Conservation (phyloP, 2,329 filamentous ascomycete species). For the Sclerotinia glacialis region DNA sequence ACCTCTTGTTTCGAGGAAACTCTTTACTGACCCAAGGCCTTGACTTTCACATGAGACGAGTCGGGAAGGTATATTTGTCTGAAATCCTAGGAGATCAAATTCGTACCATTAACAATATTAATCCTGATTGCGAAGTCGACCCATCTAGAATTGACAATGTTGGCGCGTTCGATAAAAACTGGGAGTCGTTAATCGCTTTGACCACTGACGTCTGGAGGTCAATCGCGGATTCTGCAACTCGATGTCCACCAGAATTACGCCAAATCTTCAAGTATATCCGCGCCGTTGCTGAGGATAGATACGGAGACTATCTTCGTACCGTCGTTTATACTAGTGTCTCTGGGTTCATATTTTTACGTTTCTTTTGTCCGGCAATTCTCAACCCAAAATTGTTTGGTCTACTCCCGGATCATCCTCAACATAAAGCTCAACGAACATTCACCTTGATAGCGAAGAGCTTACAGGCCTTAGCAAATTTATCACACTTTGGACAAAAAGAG, state of each 20-base stretch:
- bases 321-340: conserved; percentile 93
- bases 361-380: conserved; percentile 93
- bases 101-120: conserved; percentile 82
- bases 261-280: conserved; percentile 87
- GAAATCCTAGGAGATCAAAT: conserved; percentile 84
- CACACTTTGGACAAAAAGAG: conserved; percentile 89
- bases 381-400: conserved; percentile 93
- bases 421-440: conserved; percentile 79
- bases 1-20: conserved; percentile 92
- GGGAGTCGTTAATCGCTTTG: conserved; percentile 70
- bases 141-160: conserved; percentile 68
- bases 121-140: conserved; percentile 93
- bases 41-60: conserved; percentile 90
- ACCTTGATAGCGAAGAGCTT: conserved; percentile 91
- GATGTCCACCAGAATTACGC: conserved; percentile 77
- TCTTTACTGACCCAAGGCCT: conserved; percentile 89
- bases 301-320: conserved; percentile 85
- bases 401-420: conserved; percentile 75
- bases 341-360: conserved; percentile 89
- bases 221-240: conserved; percentile 70
- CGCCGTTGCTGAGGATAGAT: conserved; percentile 89
- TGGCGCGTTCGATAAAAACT: conserved; percentile 79
- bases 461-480: conserved; percentile 86
- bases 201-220: conserved; percentile 84
- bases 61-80: conserved; percentile 90